phyloP scores from a whole-genome alignment of 2,329 filamentous ascomycete genomes.

The Aureobasidium musti region DNA sequence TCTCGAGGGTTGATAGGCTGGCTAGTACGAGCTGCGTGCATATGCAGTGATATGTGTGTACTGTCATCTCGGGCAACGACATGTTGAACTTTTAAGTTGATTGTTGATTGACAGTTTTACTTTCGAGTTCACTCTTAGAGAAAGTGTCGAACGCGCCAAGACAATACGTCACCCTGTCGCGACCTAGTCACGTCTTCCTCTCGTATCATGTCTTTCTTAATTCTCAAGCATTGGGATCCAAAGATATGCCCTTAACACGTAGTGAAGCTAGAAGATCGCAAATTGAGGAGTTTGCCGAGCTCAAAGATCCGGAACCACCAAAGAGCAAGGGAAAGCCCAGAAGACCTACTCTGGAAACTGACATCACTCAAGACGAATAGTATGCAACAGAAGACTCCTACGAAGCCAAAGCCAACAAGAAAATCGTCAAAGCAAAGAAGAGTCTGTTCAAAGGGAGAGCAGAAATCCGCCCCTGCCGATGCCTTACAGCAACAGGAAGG shows the following conservation, averaged over 20 bases:
- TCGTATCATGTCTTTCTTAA: not conserved
- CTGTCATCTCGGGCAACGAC: slow-evolving; percentile 14
- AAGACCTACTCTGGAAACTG: not conserved
- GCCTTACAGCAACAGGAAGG: too few relatives aligned
- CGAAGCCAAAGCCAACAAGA: not conserved
- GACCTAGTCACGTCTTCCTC: not conserved
- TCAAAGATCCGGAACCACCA: not conserved
- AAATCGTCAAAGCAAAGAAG: not conserved
- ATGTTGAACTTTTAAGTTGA: not conserved
- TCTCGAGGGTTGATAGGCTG: slow-evolving; percentile 55
- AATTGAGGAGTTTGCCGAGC: not conserved
- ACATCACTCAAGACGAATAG: not conserved
- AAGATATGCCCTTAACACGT: not conserved
- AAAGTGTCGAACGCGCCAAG: slow-evolving; percentile 8
- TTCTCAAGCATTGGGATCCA: not conserved
- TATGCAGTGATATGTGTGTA: slow-evolving; percentile 64
- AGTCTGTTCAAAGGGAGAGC: not conserved
- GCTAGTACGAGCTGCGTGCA: slow-evolving; percentile 67
- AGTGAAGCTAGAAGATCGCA: not conserved
- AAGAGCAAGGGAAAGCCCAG: not conserved
- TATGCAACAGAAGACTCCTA: not conserved
- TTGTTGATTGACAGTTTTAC: not conserved
- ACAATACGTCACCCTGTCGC: slow-evolving; percentile 17
- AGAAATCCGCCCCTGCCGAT: too few relatives aligned
- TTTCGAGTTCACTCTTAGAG: not conserved